A percentile compares a stretch with the other conserved stretches of the same genome.
These are phyloP conservation scores for Fusarium marasasianum DNA, from an alignment of 2,329 filamentous ascomycete genomes.

Conservation along the genomic window DNA sequence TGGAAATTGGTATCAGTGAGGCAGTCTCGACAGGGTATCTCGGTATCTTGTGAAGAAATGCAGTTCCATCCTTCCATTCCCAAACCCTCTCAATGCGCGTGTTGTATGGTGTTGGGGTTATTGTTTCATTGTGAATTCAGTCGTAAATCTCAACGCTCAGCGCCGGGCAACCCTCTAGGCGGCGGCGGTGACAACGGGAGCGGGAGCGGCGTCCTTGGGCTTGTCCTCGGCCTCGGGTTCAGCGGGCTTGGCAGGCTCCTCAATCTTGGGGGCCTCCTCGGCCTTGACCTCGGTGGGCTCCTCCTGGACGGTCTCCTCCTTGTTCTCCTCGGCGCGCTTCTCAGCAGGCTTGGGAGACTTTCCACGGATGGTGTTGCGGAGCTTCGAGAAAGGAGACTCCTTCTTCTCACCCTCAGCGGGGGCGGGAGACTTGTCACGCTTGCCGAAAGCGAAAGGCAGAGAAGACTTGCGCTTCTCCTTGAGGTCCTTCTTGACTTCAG, in stretches of 20 bases:
- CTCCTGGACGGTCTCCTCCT: constrained; percentile 51
- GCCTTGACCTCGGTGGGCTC: constrained; percentile 52
- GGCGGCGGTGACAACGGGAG: constrained; percentile 61
- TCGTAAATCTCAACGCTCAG: constrained; percentile 43
- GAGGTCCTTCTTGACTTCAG: constrained; percentile 68
- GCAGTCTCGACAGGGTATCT: constrained; percentile 66
- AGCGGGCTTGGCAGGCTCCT: constrained; percentile 60
- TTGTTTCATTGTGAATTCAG: constrained; percentile 38
- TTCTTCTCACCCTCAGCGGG: constrained; percentile 71
- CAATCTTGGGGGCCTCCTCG: constrained; percentile 54
- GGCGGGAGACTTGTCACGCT: constrained; percentile 73
- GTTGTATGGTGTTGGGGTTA: constrained; percentile 40
- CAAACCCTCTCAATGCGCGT: constrained; percentile 53
- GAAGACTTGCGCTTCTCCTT: constrained; percentile 90
- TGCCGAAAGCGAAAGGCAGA: constrained; percentile 76
- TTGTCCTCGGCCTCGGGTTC: constrained; percentile 53
- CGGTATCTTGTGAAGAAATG: constrained; percentile 62
- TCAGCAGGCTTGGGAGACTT: constrained; percentile 53
- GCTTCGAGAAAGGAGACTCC: constrained; percentile 68
- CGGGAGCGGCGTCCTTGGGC: constrained; percentile 53
- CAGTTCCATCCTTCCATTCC: constrained; percentile 62
- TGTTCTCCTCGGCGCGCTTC: constrained; percentile 48
- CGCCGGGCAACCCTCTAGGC: constrained; percentile 53
- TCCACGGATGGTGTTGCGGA: constrained; percentile 65
- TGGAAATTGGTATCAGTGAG: constrained; percentile 55